A percentile compares a stretch with the other conserved stretches of the same genome.
Evolutionary conservation across 805 yeast species (phyloP).

Genomic region (Saccharomycopsis fermentans): DNA sequence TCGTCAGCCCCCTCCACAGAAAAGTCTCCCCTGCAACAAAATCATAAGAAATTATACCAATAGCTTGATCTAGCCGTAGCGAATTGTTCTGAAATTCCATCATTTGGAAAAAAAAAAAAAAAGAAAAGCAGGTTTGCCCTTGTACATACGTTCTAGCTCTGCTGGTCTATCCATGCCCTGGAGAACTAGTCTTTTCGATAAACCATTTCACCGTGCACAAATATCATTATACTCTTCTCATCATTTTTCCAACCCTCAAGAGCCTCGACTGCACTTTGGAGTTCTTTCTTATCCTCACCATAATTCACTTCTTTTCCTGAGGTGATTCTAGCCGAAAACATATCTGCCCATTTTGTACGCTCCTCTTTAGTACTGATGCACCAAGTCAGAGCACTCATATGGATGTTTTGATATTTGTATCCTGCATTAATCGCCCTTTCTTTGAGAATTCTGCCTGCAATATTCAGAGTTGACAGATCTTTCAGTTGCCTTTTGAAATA

Average conservation of each 20-base stretch:
- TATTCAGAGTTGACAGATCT: background rate
- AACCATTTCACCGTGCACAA: background rate
- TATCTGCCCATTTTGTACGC: conserved; percentile 1
- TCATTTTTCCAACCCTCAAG: background rate
- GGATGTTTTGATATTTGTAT: background rate
- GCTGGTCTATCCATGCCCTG: no score
- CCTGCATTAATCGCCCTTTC: conserved; percentile 1
- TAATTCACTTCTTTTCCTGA: background rate
- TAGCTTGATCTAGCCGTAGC: no score
- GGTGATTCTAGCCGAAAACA: background rate
- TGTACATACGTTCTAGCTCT: no score
- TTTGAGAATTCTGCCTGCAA: background rate
- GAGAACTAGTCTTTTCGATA: background rate
- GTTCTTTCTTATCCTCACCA: background rate
- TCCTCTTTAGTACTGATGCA: background rate
- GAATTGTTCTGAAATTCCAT: no score
- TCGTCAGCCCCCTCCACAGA: no score
- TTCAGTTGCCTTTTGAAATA: background rate
- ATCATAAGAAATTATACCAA: no score
- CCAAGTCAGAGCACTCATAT: background rate
- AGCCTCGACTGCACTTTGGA: background rate
- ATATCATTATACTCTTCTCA: background rate
- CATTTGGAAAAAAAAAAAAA: no score
- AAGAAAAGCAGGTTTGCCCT: no score
- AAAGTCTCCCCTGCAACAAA: no score